Evolutionary conservation across 2,329 filamentous ascomycete species (phyloP), one percentile per base, ranked within the genome.

Genomic region (Fusarium succisae): DNA sequence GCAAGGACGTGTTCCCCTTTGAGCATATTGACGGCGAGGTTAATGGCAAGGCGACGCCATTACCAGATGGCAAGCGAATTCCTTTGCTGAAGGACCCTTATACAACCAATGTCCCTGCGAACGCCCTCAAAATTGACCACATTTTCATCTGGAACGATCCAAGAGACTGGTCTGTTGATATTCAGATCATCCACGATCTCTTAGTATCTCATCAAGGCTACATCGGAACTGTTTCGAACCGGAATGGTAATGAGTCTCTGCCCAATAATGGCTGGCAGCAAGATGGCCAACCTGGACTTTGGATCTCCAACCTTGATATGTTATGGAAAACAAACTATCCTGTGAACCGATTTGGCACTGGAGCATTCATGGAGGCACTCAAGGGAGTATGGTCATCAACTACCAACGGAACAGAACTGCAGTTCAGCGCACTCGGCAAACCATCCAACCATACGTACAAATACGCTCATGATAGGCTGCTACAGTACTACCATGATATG

Each of bases 111-210:
- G 85, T 82, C 71, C 83, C 69, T 59, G 79, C 62, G 1, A 79
- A 84, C 15, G 82, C 86, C 15, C 87, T 96, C 54, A 95, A 94
- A 77, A 92, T 99, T 76, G 94, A 97, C 79, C 95, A 95, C 35
- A 90, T 98, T 35, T 93, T 98, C 78, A 93, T 98, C 12, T 98
- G 96, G 87, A 97, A 98, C 81, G 96, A 98, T 82, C 95, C 96
- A 8, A 90, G 96, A 63, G 96, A 99, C 85, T 99, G 96, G 96
- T 95, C 93, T 2, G 88, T 98, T 15, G 96, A 98, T 81, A 91
- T 91, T 6, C 93, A 97, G 80, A 85, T 98, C 76, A 92, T 98
- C 65, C 80, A 93, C 61, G 96, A 99, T 82, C 84, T 98, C 17
- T 85, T 98, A 12, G 87, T 97, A 45, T 98, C 95, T 1, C 86